phyloP scores from a whole-genome alignment of 139 green algal species.

The Trebouxia sp. region DNA sequence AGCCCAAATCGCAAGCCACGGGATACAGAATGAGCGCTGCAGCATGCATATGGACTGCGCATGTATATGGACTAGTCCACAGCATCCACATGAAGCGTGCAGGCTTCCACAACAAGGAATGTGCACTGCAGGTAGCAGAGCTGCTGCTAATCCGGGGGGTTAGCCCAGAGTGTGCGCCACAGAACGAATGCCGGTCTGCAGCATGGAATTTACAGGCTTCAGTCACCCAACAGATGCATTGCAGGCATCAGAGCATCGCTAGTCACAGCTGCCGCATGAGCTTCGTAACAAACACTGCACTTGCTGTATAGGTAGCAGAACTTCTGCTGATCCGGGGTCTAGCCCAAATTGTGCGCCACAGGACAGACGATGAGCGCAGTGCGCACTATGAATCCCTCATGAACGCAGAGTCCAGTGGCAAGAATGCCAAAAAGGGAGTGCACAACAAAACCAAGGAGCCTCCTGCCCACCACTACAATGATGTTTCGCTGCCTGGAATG shows the following conservation, averaged over 20 bases:
- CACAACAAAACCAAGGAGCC: constrained; percentile 76
- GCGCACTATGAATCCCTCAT: constrained; percentile 88
- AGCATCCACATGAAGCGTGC: no score
- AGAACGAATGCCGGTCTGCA: background rate
- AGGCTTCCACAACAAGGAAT: no score
- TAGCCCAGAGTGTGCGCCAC: background rate
- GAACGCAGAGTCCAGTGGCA: constrained; percentile 74
- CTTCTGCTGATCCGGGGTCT: constrained; percentile 85
- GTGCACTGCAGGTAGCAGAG: background rate
- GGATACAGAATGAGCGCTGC: background rate
- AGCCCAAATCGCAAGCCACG: no score
- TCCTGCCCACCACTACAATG: constrained; percentile 78
- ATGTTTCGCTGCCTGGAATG: constrained; percentile 75
- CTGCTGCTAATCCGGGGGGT: background rate
- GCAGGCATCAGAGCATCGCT: background rate
- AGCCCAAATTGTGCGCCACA: constrained; percentile 77
- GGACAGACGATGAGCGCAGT: constrained; percentile 73
- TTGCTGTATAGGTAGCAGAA: constrained; percentile 72
- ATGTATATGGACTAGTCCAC: no score
- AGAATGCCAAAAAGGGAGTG: constrained; percentile 78
- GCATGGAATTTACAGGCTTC: no score
- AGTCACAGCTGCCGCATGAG: background rate
- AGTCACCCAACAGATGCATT: no score
- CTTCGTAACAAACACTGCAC: background rate
- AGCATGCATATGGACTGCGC: background rate